phyloP scores from a whole-genome alignment of 208 protist species.

The Leishmania major region DNA sequence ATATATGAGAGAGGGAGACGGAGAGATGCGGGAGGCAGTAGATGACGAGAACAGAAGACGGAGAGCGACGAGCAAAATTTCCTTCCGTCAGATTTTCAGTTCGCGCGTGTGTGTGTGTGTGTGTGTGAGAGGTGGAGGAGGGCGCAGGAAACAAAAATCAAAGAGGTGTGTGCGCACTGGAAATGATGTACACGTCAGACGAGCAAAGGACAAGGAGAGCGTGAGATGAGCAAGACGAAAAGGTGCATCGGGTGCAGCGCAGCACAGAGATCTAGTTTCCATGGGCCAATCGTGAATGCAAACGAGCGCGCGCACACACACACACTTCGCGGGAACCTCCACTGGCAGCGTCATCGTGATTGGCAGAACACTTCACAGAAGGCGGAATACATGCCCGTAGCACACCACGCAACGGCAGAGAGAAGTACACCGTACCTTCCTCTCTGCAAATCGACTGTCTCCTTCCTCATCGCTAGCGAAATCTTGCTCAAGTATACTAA shows the following conservation, averaged over 20 bases:
- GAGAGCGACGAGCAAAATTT: background rate
- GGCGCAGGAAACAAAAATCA: background rate
- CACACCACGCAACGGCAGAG: background rate
- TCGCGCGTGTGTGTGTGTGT: no score
- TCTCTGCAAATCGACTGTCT: background rate
- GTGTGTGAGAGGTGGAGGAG: background rate
- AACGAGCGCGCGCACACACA: no score
- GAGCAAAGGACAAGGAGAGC: background rate
- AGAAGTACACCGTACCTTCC: background rate
- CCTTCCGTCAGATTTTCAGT: no score
- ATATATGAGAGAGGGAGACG: background rate
- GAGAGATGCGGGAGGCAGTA: background rate
- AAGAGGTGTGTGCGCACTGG: background rate
- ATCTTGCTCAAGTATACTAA: constrained; percentile 45
- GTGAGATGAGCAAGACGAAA: background rate
- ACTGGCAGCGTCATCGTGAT: background rate
- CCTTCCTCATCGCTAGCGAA: background rate
- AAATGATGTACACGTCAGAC: background rate
- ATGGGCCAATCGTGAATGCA: background rate
- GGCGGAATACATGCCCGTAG: background rate
- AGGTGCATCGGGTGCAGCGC: background rate
- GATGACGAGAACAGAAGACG: background rate
- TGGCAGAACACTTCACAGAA: background rate
- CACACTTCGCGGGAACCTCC: background rate
- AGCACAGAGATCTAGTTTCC: background rate